Conservation (phyloP, 345 rosid genomes). For the Euphorbia tirucalli region DNA sequence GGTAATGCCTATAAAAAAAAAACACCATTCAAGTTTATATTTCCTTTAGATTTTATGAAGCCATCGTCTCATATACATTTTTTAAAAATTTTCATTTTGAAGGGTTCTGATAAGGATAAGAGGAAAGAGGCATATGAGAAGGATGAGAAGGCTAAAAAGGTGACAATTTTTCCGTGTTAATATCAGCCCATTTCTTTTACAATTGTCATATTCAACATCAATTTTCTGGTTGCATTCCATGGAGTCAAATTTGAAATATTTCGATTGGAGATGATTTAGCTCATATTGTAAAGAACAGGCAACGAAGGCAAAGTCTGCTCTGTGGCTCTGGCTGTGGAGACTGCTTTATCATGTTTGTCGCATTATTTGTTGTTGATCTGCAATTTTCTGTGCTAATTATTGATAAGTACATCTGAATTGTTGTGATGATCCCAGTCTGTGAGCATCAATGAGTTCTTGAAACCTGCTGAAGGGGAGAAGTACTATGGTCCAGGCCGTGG, state of each 20-base stretch:
- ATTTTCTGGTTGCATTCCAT: too few species aligned
- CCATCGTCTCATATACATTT: not conserved
- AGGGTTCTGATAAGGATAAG: conserved; percentile 75
- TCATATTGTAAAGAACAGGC: too few species aligned
- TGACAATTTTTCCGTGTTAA: not conserved
- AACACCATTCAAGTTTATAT: not conserved
- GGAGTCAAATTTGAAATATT: not conserved
- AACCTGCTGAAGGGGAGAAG: conserved; percentile 60
- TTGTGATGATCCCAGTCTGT: conserved; percentile 37
- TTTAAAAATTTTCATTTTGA: not conserved
- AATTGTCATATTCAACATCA: not conserved
- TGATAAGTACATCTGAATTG: not conserved
- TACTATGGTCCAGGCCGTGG: conserved; percentile 39
- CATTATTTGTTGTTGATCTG: not conserved
- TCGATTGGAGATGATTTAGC: not conserved
- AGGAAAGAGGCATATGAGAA: conserved; percentile 58
- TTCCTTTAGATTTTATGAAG: not conserved
- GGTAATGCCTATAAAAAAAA: conserved; percentile 29
- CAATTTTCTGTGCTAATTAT: not conserved
- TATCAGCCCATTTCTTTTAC: not conserved
- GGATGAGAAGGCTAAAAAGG: conserved; percentile 70
- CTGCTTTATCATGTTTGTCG: not conserved
- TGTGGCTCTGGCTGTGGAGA: not conserved
- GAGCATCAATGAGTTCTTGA: conserved; percentile 69
- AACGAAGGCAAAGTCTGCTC: too few species aligned